Evolutionary conservation across 305 asterid genomes (phyloP).

Genomic region (Solanum hybrid): DNA sequence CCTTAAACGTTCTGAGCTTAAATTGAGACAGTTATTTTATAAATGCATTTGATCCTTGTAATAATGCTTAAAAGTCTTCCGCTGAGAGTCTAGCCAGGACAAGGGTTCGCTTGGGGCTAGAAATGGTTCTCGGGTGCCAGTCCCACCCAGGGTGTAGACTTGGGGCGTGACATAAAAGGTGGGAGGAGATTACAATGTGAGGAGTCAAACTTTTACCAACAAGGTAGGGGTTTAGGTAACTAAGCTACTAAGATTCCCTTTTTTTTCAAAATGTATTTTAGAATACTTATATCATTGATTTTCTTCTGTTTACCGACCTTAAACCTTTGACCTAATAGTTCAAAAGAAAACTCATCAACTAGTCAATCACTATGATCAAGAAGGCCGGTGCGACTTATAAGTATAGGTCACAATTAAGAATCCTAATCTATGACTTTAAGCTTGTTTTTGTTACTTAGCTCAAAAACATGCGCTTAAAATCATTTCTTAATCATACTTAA

Average conservation of each 20-base stretch:
- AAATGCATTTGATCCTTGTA: too few relatives aligned
- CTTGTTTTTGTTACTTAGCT: not conserved
- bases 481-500: not conserved
- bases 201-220: not conserved
- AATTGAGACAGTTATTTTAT: too few relatives aligned
- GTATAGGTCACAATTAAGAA: not conserved
- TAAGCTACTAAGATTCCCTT: not conserved
- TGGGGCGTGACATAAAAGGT: not conserved
- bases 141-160: too few relatives aligned
- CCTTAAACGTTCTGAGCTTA: too few relatives aligned
- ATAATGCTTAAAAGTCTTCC: too few relatives aligned
- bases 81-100: too few relatives aligned
- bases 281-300: not conserved
- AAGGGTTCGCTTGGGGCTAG: too few relatives aligned
- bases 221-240: not conserved
- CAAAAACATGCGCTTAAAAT: not conserved
- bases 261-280: too few relatives aligned
- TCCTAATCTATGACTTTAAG: not conserved
- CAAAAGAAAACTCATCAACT: rapidly evolving
- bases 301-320: too few relatives aligned
- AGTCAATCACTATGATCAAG: not conserved
- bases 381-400: not conserved
- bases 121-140: too few relatives aligned
- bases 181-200: not conserved
- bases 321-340: not conserved